phyloP scores from a whole-genome alignment of 371 early-diverging fungal species.

The Gilbertella persicaria region DNA sequence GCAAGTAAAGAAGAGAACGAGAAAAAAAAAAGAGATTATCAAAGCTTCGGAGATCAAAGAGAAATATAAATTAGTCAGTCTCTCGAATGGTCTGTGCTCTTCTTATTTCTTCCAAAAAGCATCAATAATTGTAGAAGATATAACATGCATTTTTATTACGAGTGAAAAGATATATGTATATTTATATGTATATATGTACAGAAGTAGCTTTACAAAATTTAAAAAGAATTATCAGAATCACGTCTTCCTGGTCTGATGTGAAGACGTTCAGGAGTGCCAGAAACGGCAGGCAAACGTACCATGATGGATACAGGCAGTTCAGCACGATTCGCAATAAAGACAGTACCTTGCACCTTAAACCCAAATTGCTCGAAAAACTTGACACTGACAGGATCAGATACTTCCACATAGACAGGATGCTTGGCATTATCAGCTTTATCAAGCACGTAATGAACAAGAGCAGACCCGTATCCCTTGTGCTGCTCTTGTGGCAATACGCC shows the following conservation, averaged over 20 bases:
- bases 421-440: conserved; percentile 74
- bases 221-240: conserved; percentile 23
- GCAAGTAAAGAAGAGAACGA: not conserved
- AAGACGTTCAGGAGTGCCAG: conserved; percentile 28
- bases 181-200: not conserved
- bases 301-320: conserved; percentile 37
- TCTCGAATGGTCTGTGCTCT: no score
- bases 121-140: no score
- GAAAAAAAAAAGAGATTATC: not conserved
- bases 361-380: conserved; percentile 54
- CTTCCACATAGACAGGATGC: conserved; percentile 76
- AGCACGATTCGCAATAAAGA: conserved; percentile 18
- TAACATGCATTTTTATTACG: no score
- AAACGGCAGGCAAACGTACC: conserved; percentile 30
- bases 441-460: conserved; percentile 33
- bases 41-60: no score
- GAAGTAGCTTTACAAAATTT: not conserved
- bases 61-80: no score
- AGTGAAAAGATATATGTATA: no score
- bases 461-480: conserved; percentile 44
- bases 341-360: conserved; percentile 29
- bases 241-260: conserved; percentile 46
- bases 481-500: conserved; percentile 48
- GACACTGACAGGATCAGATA: conserved; percentile 90
- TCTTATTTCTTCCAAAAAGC: no score